Evolutionary conservation across 768 basidiomycete genomes (phyloP).

Genomic region (Pleurotus eryngii): DNA sequence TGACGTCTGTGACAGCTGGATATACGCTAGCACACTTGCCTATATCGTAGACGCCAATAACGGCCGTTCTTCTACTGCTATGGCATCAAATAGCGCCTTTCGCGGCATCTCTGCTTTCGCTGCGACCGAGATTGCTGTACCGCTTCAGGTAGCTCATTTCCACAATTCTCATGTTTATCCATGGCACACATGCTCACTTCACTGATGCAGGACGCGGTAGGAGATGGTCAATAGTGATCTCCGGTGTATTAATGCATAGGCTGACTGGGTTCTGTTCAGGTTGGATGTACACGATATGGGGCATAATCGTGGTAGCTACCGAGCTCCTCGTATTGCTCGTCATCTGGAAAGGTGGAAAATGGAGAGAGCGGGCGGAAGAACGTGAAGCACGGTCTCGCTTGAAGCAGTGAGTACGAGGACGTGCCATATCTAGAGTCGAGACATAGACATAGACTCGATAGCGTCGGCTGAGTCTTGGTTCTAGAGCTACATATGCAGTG

Average conservation of each 20-base stretch:
- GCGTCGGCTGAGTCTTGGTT: background rate
- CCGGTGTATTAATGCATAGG: background rate
- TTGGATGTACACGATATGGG: conserved; percentile 69
- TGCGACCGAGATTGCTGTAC: conserved; percentile 69
- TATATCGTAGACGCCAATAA: conserved; percentile 87
- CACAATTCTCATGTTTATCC: background rate
- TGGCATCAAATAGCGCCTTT: conserved; percentile 74
- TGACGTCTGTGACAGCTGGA: conserved; percentile 26
- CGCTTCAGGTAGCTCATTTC: conserved; percentile 52
- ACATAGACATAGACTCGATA: background rate
- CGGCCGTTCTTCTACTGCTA: conserved; percentile 74
- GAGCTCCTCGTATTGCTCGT: conserved; percentile 60
- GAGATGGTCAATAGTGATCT: conserved; percentile 52
- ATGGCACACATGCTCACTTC: background rate
- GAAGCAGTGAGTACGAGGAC: background rate
- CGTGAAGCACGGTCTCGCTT: conserved; percentile 26
- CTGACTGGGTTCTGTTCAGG: conserved; percentile 24
- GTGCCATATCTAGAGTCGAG: background rate
- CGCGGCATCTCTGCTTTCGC: conserved; percentile 69
- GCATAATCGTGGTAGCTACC: conserved; percentile 44
- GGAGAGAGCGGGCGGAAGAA: conserved; percentile 52
- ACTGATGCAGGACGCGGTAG: conserved; percentile 50
- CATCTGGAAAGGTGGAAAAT: conserved; percentile 51
- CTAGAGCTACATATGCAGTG: background rate
- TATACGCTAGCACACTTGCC: conserved; percentile 46